Conservation (phyloP, 1,284 basidiomycete species). For the Rhodofomes roseus region DNA sequence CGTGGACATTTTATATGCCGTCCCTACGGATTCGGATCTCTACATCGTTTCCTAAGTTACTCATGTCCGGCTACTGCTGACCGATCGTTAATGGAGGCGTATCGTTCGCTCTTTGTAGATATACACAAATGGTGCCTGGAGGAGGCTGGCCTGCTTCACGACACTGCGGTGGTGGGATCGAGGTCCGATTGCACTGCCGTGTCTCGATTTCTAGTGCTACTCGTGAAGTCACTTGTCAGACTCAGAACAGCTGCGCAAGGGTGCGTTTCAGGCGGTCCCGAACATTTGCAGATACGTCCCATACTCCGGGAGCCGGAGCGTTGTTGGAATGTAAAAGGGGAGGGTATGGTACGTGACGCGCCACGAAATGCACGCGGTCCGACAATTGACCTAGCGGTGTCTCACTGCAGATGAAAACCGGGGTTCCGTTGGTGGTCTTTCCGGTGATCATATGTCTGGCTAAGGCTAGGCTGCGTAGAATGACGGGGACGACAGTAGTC, state of each 20-base stretch:
- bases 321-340: too few species aligned
- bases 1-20: conserved; percentile 16
- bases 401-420: neutral
- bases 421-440: neutral
- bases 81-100: conserved; percentile 3
- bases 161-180: too few species aligned
- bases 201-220: neutral
- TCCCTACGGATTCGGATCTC: conserved; percentile 1
- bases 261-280: neutral
- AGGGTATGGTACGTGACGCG: too few species aligned
- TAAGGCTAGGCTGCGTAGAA: neutral
- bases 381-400: neutral
- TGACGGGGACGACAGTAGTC: neutral
- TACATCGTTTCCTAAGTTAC: neutral
- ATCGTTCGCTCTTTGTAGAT: conserved; percentile 1
- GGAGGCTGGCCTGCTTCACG: too few species aligned
- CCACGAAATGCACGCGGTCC: neutral
- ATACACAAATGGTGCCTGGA: neutral
- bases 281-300: too few species aligned
- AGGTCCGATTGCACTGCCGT: neutral
- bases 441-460: neutral
- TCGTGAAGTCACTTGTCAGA: neutral
- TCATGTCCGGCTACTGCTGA: conserved; percentile 5
- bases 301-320: too few species aligned
- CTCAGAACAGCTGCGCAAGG: too few species aligned